phyloP scores from a whole-genome alignment of 1,284 basidiomycete species.

The Phellopilus nigrolimitatus region DNA sequence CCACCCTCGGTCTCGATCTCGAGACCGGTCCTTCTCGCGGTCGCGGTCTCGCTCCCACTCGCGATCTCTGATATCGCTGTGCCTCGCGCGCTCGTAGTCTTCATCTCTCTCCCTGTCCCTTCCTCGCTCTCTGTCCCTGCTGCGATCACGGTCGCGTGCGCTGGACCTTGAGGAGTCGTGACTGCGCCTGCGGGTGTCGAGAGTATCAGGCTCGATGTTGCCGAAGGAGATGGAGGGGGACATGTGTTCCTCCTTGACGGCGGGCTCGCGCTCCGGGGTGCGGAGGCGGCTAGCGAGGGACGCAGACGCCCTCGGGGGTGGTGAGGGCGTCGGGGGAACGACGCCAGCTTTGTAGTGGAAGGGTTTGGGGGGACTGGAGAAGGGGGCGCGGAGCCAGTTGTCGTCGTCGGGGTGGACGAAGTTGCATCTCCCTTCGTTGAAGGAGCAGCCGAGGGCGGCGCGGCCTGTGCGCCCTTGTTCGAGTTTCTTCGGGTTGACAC shows the following conservation, averaged over 20 bases:
- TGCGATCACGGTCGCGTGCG: not conserved
- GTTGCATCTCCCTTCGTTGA: not conserved
- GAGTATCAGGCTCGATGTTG: not conserved
- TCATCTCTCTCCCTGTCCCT: not conserved
- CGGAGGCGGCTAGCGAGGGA: not conserved
- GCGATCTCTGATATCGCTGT: not conserved
- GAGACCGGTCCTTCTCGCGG: not conserved
- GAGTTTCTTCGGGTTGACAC: conserved; percentile 11
- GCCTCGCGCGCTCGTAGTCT: not conserved
- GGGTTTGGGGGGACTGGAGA: not conserved
- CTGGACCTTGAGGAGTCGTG: not conserved
- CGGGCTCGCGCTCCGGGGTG: not conserved
- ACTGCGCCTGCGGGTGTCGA: no score
- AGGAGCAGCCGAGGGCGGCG: conserved; percentile 10
- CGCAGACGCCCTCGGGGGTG: conserved; percentile 1
- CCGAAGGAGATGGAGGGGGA: not conserved
- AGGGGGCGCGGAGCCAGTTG: not conserved
- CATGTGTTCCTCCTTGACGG: conserved; percentile 9
- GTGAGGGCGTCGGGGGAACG: conserved; percentile 7
- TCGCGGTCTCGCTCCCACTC: not conserved
- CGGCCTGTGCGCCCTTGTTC: not conserved
- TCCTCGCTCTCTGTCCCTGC: not conserved
- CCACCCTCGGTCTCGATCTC: not conserved
- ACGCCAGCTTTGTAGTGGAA: conserved; percentile 1
- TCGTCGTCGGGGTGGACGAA: conserved; percentile 14